Evolutionary conservation across 2,329 filamentous ascomycete species (phyloP).

Genomic region (Teratosphaeria nubilosa): DNA sequence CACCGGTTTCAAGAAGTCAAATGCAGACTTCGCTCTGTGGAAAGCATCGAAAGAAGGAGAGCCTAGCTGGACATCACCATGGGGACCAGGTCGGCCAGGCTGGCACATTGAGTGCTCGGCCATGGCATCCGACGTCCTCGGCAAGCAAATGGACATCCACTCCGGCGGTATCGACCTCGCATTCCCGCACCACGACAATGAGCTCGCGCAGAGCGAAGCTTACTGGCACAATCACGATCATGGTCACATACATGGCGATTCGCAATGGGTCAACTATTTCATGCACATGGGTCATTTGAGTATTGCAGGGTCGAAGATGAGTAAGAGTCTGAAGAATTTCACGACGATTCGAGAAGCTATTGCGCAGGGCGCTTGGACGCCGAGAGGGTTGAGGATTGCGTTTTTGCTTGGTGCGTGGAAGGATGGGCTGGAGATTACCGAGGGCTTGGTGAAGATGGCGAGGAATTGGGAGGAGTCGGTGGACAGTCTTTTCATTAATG

Average conservation of each 20-base stretch:
- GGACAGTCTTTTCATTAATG: slow-evolving; percentile 58
- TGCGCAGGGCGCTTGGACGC: slow-evolving; percentile 57
- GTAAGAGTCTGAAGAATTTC: slow-evolving; percentile 91
- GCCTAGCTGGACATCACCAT: slow-evolving; percentile 78
- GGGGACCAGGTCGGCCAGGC: slow-evolving; percentile 79
- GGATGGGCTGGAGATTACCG: slow-evolving; percentile 82
- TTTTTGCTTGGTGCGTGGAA: slow-evolving; percentile 86
- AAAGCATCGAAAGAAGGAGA: slow-evolving; percentile 87
- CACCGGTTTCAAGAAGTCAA: slow-evolving; percentile 57
- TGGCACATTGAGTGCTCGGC: slow-evolving; percentile 98
- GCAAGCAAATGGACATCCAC: slow-evolving; percentile 80
- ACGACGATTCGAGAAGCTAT: slow-evolving; percentile 83
- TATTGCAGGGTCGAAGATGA: slow-evolving; percentile 91
- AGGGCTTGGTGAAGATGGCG: slow-evolving; percentile 62
- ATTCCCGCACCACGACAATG: slow-evolving; percentile 90
- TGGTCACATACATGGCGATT: slow-evolving; percentile 18
- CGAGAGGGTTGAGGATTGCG: slow-evolving; percentile 70
- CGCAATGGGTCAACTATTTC: slow-evolving; percentile 91
- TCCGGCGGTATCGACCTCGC: slow-evolving; percentile 85
- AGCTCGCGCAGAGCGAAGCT: slow-evolving; percentile 82
- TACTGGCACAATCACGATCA: slow-evolving; percentile 46
- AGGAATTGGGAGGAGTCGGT: slow-evolving; percentile 72
- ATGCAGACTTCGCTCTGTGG: slow-evolving; percentile 86
- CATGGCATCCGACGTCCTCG: slow-evolving; percentile 86
- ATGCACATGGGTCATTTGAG: slow-evolving; percentile 88